Percentiles rank a stretch among this genome's conserved stretches.
Evolutionary conservation across 352 stramenopile species (phyloP).

Genomic region (Globisporangium nodosum): DNA sequence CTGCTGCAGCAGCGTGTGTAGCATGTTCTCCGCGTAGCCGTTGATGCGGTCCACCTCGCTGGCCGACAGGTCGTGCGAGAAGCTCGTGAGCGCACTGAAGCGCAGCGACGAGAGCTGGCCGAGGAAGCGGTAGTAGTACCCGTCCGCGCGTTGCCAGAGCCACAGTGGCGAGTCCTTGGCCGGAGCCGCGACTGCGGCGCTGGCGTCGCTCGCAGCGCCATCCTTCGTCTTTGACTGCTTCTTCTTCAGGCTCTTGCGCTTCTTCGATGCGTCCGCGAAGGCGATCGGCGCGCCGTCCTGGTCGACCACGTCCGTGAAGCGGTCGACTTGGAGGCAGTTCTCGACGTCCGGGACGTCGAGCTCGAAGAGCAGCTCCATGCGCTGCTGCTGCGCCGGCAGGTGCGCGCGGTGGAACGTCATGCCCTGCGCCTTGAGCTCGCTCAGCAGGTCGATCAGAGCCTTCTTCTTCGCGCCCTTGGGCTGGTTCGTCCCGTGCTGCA

Average conservation of each 20-base stretch:
- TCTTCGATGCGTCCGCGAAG: slow-evolving; percentile 16
- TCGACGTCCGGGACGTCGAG: slow-evolving; percentile 80
- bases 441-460: slow-evolving; percentile 94
- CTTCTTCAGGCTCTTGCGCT: slow-evolving; percentile 22
- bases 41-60: slow-evolving; percentile 85
- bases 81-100: slow-evolving; percentile 73
- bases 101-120: slow-evolving; percentile 72
- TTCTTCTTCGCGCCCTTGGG: slow-evolving; percentile 97
- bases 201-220: slow-evolving; percentile 8
- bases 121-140: slow-evolving; percentile 88
- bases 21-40: slow-evolving; percentile 88
- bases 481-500: slow-evolving; percentile 71
- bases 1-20: slow-evolving; percentile 85
- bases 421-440: slow-evolving; percentile 82
- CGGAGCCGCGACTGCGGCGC: slow-evolving; percentile 5
- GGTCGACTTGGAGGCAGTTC: slow-evolving; percentile 74
- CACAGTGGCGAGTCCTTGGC: slow-evolving; percentile 64
- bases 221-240: slow-evolving; percentile 23
- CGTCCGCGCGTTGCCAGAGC: slow-evolving; percentile 81
- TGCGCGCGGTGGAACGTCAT: slow-evolving; percentile 76
- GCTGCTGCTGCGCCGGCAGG: slow-evolving; percentile 61
- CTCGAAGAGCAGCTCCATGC: slow-evolving; percentile 80
- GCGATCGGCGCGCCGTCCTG: slow-evolving; percentile 8
- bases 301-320: slow-evolving; percentile 41
- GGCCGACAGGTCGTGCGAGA: slow-evolving; percentile 80